These are phyloP conservation scores for Globisporangium perplexum DNA, from an alignment of 352 stramenopile genomes.

Conservation along the genomic window DNA sequence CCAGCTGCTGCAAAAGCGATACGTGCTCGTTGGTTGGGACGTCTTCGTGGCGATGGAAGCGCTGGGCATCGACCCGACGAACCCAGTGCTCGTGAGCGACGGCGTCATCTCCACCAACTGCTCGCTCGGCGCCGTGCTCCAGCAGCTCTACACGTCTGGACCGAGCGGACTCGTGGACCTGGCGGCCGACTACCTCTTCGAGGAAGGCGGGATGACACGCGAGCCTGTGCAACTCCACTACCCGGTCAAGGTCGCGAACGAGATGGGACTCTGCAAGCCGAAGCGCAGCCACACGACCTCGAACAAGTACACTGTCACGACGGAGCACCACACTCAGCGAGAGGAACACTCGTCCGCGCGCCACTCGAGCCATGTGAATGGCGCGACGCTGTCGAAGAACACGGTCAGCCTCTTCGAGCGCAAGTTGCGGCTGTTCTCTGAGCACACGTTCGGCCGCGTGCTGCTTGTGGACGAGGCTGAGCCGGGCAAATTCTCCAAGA, in stretches of 20 bases:
- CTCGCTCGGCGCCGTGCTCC: constrained; percentile 28
- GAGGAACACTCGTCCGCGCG: background rate
- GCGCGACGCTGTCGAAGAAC: background rate
- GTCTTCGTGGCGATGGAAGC: constrained; percentile 20
- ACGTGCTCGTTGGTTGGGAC: constrained; percentile 47
- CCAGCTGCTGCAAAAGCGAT: constrained; percentile 35
- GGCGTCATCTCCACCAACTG: constrained; percentile 21
- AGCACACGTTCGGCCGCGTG: background rate
- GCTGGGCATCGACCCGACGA: constrained; percentile 38
- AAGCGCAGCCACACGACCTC: background rate
- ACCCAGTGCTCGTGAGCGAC: constrained; percentile 16
- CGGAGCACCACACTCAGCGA: background rate
- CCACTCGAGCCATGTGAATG: background rate
- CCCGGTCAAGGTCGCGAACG: background rate
- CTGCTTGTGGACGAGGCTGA: background rate
- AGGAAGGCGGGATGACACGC: background rate
- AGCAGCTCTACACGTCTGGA: constrained; percentile 42
- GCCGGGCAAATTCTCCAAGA: background rate
- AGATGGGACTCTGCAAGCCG: background rate
- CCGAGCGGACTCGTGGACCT: constrained; percentile 4
- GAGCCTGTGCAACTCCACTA: background rate
- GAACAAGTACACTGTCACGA: background rate
- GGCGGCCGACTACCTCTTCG: background rate
- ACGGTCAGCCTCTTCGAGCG: background rate
- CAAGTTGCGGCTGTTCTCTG: background rate